A percentile compares a stretch with the other conserved stretches of the same genome.
These are phyloP conservation scores for Tolypocladium cylindrosporum DNA, from an alignment of 2,329 filamentous ascomycete genomes.

Conservation along the genomic window DNA sequence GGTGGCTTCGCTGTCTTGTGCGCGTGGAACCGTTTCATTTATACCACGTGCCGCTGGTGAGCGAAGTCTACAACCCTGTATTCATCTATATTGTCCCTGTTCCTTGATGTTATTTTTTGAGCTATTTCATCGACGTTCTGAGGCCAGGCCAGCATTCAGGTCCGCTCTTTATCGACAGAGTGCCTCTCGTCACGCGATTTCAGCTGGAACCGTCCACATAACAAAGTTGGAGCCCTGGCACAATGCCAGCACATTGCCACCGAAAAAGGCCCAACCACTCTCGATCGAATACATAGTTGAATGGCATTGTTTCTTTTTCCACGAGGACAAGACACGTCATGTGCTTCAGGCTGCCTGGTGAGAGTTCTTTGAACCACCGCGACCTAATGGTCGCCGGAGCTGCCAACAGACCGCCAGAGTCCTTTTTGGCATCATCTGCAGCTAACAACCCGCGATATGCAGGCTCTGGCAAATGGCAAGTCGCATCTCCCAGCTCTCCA, in stretches of 20 bases:
- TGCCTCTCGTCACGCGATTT: not conserved
- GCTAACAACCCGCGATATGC: not conserved
- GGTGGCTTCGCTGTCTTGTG: not conserved
- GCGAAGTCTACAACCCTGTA: not conserved
- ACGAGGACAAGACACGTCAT: too few species aligned
- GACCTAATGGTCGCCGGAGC: too few species aligned
- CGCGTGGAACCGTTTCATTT: not conserved
- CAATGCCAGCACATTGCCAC: too few species aligned
- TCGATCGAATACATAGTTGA: too few species aligned
- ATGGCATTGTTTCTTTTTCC: too few species aligned
- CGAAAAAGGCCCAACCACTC: not conserved
- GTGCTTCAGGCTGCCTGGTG: too few species aligned
- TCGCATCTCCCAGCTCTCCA: not conserved
- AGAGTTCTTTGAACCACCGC: too few species aligned
- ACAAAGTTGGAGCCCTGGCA: not conserved
- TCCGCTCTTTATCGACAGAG: not conserved
- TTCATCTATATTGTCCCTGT: not conserved
- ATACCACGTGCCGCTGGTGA: too few species aligned
- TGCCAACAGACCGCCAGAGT: not conserved
- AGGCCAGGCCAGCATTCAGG: not conserved
- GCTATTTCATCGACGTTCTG: too few species aligned
- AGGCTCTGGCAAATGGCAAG: not conserved
- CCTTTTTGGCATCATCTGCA: not conserved
- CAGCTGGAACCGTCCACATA: not conserved
- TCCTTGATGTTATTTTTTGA: too few species aligned